Conservation (phyloP, 2,329 filamentous ascomycete species). For the Ramularia endophylla region DNA sequence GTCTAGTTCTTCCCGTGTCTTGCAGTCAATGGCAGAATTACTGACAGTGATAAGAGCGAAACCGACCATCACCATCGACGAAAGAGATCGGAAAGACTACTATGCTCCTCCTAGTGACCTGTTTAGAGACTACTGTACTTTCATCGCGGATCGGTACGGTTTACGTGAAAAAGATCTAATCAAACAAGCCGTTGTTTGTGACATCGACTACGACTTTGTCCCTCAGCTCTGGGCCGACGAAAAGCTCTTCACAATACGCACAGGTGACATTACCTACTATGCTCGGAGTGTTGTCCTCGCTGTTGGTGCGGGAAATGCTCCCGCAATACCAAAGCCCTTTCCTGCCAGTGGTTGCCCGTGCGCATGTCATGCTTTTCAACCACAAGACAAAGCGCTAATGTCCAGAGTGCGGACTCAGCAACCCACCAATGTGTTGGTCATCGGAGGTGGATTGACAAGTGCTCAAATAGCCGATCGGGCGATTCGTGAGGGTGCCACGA, state of each 20-base stretch:
- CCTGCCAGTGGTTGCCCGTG: conserved; percentile 38
- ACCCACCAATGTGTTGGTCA: conserved; percentile 60
- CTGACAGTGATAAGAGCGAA: conserved; percentile 8
- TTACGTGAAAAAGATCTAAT: conserved; percentile 51
- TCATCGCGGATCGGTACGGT: conserved; percentile 36
- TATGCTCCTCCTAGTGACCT: conserved; percentile 36
- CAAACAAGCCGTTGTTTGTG: conserved; percentile 52
- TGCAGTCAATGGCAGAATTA: not conserved
- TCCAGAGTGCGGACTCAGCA: conserved; percentile 46
- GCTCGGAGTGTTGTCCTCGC: conserved; percentile 63
- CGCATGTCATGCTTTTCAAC: conserved; percentile 61
- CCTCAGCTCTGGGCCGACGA: conserved; percentile 38
- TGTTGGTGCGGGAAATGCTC: conserved; percentile 61
- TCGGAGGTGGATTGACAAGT: conserved; percentile 71
- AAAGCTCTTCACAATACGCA: conserved; percentile 60
- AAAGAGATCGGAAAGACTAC: conserved; percentile 44
- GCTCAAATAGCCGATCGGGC: conserved; percentile 65
- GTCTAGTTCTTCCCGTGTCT: too few relatives aligned
- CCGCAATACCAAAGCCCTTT: conserved; percentile 40
- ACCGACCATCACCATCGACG: conserved; percentile 36
- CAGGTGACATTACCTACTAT: conserved; percentile 49
- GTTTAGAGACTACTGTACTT: conserved; percentile 39
- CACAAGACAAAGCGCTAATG: conserved; percentile 37
- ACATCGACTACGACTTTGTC: conserved; percentile 55
- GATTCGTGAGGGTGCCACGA: conserved; percentile 58